These are phyloP conservation scores for Helenozyma rhizophorensis DNA, from an alignment of 805 yeast species.

Conservation along the genomic window DNA sequence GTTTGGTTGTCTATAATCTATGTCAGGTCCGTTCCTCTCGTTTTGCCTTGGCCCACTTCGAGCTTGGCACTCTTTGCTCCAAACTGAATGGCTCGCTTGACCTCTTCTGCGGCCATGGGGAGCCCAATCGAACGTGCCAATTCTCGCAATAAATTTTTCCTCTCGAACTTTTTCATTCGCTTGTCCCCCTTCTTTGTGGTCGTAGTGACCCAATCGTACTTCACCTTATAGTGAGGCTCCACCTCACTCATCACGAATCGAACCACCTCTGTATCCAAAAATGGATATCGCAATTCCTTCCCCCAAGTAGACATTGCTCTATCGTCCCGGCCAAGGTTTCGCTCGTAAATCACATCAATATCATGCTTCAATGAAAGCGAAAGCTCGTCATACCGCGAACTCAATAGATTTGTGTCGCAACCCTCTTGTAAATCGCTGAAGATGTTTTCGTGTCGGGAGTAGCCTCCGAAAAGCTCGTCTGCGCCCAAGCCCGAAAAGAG, in stretches of 20 bases:
- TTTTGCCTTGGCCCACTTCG: conserved; percentile 72
- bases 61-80: conserved; percentile 95
- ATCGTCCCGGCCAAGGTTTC: conserved; percentile 91
- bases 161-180: conserved; percentile 22
- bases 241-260: conserved; percentile 41
- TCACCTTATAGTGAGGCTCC: conserved; percentile 45
- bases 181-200: conserved; percentile 23
- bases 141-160: conserved; percentile 58
- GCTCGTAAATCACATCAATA: conserved; percentile 63
- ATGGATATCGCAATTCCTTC: conserved; percentile 86
- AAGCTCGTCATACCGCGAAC: conserved; percentile 35
- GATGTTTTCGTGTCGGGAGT: conserved; percentile 70
- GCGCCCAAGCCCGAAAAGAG: conserved; percentile 93
- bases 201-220: conserved; percentile 23
- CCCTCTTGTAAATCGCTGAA: conserved; percentile 28
- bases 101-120: conserved; percentile 59
- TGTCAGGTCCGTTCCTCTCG: conserved; percentile 64
- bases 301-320: conserved; percentile 84
- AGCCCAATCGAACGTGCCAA: conserved; percentile 54
- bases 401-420: conserved; percentile 14
- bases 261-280: conserved; percentile 62
- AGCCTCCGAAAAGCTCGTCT: conserved; percentile 95
- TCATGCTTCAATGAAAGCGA: conserved; percentile 63
- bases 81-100: conserved; percentile 93
- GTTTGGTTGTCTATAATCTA: no score